These are phyloP conservation scores for Gaillardinia entomophila DNA, from an alignment of 805 yeast genomes.

Conservation along the genomic window DNA sequence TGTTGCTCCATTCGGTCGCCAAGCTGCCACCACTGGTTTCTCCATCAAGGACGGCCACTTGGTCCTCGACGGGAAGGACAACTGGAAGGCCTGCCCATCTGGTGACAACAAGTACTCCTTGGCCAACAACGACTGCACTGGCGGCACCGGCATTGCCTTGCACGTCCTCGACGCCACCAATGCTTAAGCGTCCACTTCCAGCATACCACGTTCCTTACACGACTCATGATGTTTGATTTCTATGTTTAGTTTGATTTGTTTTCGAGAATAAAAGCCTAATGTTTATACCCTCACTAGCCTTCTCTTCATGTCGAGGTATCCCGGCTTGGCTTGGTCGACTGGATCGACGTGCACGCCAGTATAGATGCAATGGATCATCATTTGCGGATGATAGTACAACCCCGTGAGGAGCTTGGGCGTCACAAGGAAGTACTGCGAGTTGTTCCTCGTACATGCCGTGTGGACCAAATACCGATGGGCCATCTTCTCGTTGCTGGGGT, in stretches of 20 bases:
- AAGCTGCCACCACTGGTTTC: conserved; percentile 33
- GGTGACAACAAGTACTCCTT: conserved; percentile 16
- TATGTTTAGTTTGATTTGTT: no score
- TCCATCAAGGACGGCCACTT: conserved; percentile 33
- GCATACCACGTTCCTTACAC: no score
- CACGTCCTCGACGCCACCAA: no score
- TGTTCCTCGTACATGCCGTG: conserved; percentile 57
- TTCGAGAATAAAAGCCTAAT: no score
- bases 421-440: conserved; percentile 82
- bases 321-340: conserved; percentile 3
- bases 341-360: conserved; percentile 31
- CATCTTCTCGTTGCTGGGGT: conserved; percentile 80
- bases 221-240: no score
- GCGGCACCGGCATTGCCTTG: conserved; percentile 25
- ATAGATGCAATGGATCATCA: conserved; percentile 79
- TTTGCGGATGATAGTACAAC: conserved; percentile 66
- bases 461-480: conserved; percentile 83
- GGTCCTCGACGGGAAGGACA: conserved; percentile 23
- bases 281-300: no score
- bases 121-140: conserved; percentile 19
- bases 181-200: no score
- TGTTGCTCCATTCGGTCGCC: conserved; percentile 25
- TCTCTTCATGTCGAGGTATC: not conserved
- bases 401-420: conserved; percentile 87
- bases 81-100: conserved; percentile 37